Base-by-base conservation (phyloP, 495 filamentous ascomycete species). In the Xylaria venustula region DNA sequence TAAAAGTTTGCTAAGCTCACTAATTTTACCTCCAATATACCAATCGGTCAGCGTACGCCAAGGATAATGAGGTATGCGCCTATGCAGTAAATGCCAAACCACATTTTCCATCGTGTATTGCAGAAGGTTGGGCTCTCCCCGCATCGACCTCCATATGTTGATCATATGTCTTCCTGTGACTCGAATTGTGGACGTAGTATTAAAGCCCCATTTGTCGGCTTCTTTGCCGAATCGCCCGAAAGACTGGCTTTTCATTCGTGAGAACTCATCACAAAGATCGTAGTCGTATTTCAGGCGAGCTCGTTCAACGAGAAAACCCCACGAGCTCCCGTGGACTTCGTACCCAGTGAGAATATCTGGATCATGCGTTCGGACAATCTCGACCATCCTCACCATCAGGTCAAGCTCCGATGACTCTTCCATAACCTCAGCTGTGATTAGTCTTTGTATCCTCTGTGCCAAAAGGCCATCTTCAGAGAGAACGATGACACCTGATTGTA, bases 41-140 rank as follows among this genome's bases (percentile, higher is more conserved):
- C 92, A 98, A 51, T 74, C 69, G 1, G 95, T 96, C 53, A 98
- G 77, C 26, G 89, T 88, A 17, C 75, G 75, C 74, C 88, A 90
- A 2, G 86, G 77, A 69, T 95, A 97, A 69, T 97, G 92, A 19
- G 95, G 95, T 26, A 97, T 90, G 22, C 94, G 87, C n/a, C 87
- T 85, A 68, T 96, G 92, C 17, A 97, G 76, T 8, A 97, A 75
- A 77, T 98, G 95, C 74, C 94, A 97, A 0, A 86, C 93, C 32
- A 98, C 91, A 68, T 97, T 98, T 73, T 98, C 94, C 88, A 97
- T 91, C 0, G 89, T 94, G 68, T 98, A 98, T 67, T 97, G 92
- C 46, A 96, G 77, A 45, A 98, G 75, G 63, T 90, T 95, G 30
- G 98, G 72, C 75, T 98, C 94, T 58, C 89, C 84, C 51, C 88